Percentiles rank a stretch among this genome's conserved stretches.
phyloP scores from a whole-genome alignment of 495 filamentous ascomycete genomes.

The Daldinia bambusicola region DNA sequence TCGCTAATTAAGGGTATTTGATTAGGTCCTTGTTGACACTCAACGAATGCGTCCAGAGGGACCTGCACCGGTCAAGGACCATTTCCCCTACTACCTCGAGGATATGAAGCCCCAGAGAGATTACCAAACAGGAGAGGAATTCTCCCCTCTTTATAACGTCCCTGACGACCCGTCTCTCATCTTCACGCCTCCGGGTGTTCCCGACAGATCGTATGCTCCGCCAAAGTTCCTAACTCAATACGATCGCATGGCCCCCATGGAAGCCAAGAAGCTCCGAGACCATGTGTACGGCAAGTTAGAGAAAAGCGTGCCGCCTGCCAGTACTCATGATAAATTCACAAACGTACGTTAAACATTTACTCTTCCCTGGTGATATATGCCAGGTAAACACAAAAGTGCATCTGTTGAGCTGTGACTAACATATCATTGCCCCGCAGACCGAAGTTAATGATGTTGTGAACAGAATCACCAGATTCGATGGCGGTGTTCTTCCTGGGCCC shows the following conservation, averaged over 20 bases:
- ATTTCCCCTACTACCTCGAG: conserved; percentile 1
- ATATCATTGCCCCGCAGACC: background rate
- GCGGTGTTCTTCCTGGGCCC: background rate
- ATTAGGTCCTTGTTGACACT: conserved; percentile 10
- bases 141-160: conserved; percentile 43
- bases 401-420: conserved; percentile 14
- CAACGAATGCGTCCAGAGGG: conserved; percentile 23
- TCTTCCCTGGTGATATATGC: background rate
- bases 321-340: conserved; percentile 24
- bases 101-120: conserved; percentile 24
- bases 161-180: conserved; percentile 38
- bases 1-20: background rate
- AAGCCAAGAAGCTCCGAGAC: conserved; percentile 19
- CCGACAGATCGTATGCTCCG: background rate
- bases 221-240: conserved; percentile 26
- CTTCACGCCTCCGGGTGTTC: conserved; percentile 40
- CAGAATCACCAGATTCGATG: background rate
- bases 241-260: conserved; percentile 41
- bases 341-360: conserved; percentile 18
- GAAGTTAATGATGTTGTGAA: background rate
- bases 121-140: conserved; percentile 28
- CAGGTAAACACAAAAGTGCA: background rate
- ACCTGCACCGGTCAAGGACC: background rate
- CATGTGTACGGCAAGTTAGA: conserved; percentile 13
- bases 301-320: background rate